Conservation (phyloP, 2,329 filamentous ascomycete species). For the Grosmannia serpens region DNA sequence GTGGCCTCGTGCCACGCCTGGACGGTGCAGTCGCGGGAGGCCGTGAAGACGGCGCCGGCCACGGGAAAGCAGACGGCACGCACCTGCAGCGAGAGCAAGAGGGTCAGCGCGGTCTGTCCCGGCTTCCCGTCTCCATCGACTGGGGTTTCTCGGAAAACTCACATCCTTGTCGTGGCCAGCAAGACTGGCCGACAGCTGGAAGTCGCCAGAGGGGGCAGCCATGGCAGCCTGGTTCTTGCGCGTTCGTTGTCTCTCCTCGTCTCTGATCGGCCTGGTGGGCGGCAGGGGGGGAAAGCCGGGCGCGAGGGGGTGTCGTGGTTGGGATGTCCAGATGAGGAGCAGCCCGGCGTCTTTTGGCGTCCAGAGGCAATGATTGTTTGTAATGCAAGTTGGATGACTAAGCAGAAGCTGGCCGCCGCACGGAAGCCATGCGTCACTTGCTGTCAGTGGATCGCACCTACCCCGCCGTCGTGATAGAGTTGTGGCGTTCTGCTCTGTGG, state of each 20-base stretch:
- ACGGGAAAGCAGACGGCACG: slow-evolving; percentile 72
- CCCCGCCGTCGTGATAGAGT: background rate
- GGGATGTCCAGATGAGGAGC: no score
- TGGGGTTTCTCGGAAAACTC: slow-evolving; percentile 23
- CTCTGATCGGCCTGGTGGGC: background rate
- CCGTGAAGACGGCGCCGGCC: slow-evolving; percentile 60
- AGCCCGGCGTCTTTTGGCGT: background rate
- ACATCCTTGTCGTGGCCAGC: slow-evolving; percentile 90
- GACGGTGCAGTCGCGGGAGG: slow-evolving; percentile 84
- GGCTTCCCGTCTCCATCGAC: background rate
- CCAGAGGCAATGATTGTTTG: background rate
- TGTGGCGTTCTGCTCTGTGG: background rate
- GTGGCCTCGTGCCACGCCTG: slow-evolving; percentile 66
- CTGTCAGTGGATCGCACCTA: background rate
- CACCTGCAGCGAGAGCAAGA: slow-evolving; percentile 45
- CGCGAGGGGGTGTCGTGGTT: background rate
- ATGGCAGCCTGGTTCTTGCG: background rate
- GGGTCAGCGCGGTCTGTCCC: background rate
- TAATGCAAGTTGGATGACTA: background rate
- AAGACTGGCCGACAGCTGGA: slow-evolving; percentile 86
- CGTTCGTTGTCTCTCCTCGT: background rate
- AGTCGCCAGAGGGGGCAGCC: slow-evolving; percentile 53
- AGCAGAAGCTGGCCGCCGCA: background rate
- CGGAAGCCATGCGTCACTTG: background rate
- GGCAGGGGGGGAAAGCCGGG: background rate